Percentiles rank a stretch among this genome's conserved stretches.
These are phyloP conservation scores for Nephelium lappaceum DNA, from an alignment of 345 rosid genomes.

Conservation along the genomic window DNA sequence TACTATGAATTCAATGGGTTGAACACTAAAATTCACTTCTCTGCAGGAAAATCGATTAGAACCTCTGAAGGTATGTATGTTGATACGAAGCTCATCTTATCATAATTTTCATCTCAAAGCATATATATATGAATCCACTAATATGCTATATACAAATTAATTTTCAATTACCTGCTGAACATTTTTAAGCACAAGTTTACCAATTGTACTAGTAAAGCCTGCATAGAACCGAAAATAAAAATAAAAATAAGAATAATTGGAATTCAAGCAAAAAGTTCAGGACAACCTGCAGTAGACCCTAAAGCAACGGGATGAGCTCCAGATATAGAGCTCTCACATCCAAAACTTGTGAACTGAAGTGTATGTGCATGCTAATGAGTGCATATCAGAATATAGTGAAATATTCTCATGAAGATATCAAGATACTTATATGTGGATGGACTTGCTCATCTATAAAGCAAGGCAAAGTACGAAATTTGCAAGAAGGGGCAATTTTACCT, in stretches of 20 bases:
- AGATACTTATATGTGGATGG: not conserved
- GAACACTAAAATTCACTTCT: not conserved
- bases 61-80: not conserved
- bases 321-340: not conserved
- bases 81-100: not conserved
- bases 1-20: not conserved
- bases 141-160: not conserved
- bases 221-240: slow-evolving; percentile 23
- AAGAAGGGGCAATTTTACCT: not conserved
- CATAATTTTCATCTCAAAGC: not conserved
- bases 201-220: slow-evolving; percentile 39
- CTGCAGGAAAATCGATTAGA: not conserved
- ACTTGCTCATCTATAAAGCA: not conserved
- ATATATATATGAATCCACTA: not conserved
- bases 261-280: not conserved
- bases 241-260: not conserved
- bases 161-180: slow-evolving; percentile 47
- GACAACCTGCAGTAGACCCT: not conserved
- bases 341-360: not conserved
- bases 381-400: not conserved
- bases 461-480: not conserved
- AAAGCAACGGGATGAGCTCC: not conserved
- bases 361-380: not conserved
- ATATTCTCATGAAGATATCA: not conserved
- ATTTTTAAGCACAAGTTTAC: slow-evolving; percentile 45